Conservation (phyloP, 352 stramenopile species). For the Globisporangium alternatum region DNA sequence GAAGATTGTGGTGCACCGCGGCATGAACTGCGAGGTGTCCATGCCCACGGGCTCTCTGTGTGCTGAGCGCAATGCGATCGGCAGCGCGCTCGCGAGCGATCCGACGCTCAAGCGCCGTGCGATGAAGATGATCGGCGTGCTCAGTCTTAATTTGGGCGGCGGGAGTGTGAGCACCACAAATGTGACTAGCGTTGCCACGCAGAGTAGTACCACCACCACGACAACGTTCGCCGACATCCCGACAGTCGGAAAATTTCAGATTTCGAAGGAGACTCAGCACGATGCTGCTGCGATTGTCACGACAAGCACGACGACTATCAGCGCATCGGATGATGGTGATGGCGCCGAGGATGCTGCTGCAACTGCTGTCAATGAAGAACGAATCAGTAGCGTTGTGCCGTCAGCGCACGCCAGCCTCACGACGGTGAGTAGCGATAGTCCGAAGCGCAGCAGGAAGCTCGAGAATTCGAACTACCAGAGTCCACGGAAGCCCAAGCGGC, state of each 20-base stretch:
- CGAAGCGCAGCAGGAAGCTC: slow-evolving; percentile 11
- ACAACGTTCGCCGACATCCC: slow-evolving; percentile 13
- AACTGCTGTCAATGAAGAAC: no score
- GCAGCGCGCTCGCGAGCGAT: slow-evolving; percentile 93
- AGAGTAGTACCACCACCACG: not conserved
- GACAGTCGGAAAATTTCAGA: slow-evolving; percentile 14
- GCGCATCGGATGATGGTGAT: not conserved
- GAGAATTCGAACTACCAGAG: slow-evolving; percentile 19
- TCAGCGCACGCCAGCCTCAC: slow-evolving; percentile 3
- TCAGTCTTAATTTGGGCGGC: slow-evolving; percentile 76
- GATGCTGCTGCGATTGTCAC: not conserved
- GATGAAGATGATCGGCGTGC: slow-evolving; percentile 95
- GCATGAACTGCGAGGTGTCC: slow-evolving; percentile 99
- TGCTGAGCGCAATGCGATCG: slow-evolving; percentile 98
- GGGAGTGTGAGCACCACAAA: slow-evolving; percentile 12
- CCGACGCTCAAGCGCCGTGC: slow-evolving; percentile 90
- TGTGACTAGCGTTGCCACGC: slow-evolving; percentile 9
- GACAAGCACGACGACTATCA: not conserved
- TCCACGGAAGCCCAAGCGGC: slow-evolving; percentile 72
- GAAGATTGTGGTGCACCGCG: slow-evolving; percentile 86
- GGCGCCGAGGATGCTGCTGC: not conserved
- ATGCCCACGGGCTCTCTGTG: slow-evolving; percentile 96
- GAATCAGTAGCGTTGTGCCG: not conserved
- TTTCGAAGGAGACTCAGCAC: not conserved
- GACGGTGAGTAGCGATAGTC: not conserved